phyloP scores from a whole-genome alignment of 2,329 filamentous ascomycete genomes.

The Alternaria gansuensis region DNA sequence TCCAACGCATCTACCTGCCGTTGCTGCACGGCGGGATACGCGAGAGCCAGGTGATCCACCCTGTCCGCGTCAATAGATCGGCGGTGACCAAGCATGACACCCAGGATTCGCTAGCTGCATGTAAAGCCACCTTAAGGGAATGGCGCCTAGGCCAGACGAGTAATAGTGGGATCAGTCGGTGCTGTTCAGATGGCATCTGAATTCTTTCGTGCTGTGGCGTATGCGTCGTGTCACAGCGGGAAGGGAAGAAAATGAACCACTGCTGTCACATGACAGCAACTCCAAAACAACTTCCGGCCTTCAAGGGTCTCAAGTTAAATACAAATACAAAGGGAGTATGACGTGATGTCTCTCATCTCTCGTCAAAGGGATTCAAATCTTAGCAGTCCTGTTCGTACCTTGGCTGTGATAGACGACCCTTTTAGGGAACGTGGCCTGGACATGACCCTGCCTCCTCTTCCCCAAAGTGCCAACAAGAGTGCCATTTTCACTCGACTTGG shows the following conservation, averaged over 20 bases:
- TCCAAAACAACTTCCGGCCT: conserved; percentile 19
- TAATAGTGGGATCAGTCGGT: conserved; percentile 24
- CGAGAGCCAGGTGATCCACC: conserved; percentile 40
- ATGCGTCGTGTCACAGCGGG: conserved; percentile 30
- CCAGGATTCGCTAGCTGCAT: conserved; percentile 33
- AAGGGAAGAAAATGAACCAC: conserved; percentile 31
- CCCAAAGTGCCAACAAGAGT: conserved; percentile 58
- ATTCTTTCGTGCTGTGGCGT: conserved; percentile 30
- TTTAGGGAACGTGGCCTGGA: conserved; percentile 9
- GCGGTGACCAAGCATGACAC: conserved; percentile 30
- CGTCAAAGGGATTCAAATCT: not conserved
- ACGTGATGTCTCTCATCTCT: not conserved
- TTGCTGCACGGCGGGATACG: conserved; percentile 37
- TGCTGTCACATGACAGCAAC: conserved; percentile 37
- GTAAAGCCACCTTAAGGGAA: conserved; percentile 27
- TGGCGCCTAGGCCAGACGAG: conserved; percentile 36
- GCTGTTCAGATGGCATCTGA: conserved; percentile 23
- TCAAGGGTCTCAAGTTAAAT: conserved; percentile 20
- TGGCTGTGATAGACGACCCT: conserved; percentile 6
- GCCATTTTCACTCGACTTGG: conserved; percentile 56
- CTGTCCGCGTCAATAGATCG: conserved; percentile 34
- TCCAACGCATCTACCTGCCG: conserved; percentile 25
- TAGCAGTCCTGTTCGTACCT: not conserved
- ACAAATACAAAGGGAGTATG: conserved; percentile 30
- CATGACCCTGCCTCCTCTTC: conserved; percentile 42